Evolutionary conservation across 2,329 filamentous ascomycete genomes (phyloP).

Genomic region (Ophiostoma quercus): DNA sequence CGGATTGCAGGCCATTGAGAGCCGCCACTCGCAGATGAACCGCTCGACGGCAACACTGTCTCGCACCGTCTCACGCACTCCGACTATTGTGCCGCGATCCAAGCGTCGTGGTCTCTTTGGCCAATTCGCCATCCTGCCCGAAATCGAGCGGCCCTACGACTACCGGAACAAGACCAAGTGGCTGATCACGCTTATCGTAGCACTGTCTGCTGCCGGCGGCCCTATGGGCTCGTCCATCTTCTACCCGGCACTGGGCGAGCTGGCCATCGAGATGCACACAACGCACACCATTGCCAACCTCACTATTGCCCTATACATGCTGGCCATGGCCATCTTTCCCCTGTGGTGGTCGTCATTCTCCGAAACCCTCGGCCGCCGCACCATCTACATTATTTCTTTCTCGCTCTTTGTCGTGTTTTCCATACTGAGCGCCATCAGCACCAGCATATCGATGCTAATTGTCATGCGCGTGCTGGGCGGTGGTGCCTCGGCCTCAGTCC

Average conservation of each 20-base stretch:
- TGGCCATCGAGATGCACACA: constrained; percentile 57
- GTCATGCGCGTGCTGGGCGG: constrained; percentile 69
- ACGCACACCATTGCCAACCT: constrained; percentile 65
- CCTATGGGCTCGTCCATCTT: constrained; percentile 83
- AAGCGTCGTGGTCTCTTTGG: constrained; percentile 67
- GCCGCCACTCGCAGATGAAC: constrained; percentile 14
- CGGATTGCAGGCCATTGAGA: constrained; percentile 26
- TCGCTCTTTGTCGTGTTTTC: constrained; percentile 66
- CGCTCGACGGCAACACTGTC: constrained; percentile 6
- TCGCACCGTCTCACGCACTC: constrained; percentile 32
- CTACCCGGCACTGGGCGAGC: constrained; percentile 64
- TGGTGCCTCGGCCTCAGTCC: constrained; percentile 72
- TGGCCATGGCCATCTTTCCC: constrained; percentile 76
- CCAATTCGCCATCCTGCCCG: constrained; percentile 60
- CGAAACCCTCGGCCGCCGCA: constrained; percentile 64
- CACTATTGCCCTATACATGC: constrained; percentile 74
- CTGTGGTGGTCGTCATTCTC: constrained; percentile 84
- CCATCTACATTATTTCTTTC: constrained; percentile 75
- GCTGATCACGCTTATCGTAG: constrained; percentile 73
- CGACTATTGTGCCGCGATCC: constrained; percentile 41
- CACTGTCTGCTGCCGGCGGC: constrained; percentile 68
- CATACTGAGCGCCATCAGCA: constrained; percentile 61
- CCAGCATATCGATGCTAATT: constrained; percentile 67
- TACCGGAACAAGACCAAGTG: constrained; percentile 75
- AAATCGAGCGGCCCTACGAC: constrained; percentile 69